Evolutionary conservation across 495 filamentous ascomycete genomes (phyloP).

Genomic region (Darksidea phi): DNA sequence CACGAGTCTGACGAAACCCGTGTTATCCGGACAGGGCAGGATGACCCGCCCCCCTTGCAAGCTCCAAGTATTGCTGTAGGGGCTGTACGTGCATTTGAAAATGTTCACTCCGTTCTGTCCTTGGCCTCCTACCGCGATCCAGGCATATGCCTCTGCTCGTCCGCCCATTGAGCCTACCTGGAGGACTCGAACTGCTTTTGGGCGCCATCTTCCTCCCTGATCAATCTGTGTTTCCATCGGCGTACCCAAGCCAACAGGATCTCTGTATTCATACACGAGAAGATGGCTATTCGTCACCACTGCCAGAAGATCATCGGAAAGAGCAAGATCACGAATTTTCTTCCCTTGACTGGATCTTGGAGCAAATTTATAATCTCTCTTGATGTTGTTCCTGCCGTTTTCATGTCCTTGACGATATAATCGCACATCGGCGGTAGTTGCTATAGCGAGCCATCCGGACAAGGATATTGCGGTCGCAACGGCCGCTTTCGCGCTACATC

Average conservation of each 20-base stretch:
- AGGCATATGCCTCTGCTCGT: not conserved
- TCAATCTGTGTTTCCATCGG: not conserved
- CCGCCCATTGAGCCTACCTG: not conserved
- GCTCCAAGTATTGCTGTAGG: not conserved
- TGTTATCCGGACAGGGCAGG: not conserved
- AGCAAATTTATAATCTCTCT: conserved; percentile 1
- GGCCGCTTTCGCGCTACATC: not conserved
- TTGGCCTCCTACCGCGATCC: not conserved
- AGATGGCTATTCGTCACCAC: not conserved
- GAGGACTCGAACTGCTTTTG: not conserved
- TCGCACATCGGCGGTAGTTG: not conserved
- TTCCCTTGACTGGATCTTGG: not conserved
- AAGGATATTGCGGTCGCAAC: not conserved
- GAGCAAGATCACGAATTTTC: not conserved
- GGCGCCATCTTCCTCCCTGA: not conserved
- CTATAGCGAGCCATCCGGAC: not conserved
- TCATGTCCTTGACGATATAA: not conserved
- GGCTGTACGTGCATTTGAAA: not conserved
- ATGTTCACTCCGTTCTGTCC: not conserved
- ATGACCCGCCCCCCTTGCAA: not conserved
- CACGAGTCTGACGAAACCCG: not conserved
- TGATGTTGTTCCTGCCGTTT: not conserved
- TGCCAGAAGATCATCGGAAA: not conserved
- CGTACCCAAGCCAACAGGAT: not conserved
- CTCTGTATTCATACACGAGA: not conserved